Conservation (phyloP, 306 rosid genomes). For the Castanea sativa region DNA sequence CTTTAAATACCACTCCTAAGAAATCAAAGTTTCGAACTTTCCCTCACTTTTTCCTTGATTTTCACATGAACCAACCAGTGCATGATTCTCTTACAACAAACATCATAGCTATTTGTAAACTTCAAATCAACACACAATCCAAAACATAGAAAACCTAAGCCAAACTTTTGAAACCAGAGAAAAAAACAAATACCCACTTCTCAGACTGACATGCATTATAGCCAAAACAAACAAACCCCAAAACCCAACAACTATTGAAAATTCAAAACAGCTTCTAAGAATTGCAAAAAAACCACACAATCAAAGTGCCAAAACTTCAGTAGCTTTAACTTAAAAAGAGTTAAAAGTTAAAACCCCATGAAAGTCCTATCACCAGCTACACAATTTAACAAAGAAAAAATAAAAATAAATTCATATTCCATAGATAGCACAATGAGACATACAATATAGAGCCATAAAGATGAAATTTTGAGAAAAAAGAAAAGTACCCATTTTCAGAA, state of each 20-base stretch:
- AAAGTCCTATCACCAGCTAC: conserved; percentile 2
- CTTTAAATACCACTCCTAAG: conserved; percentile 4
- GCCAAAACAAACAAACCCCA: neutral
- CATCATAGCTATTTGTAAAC: conserved; percentile 12
- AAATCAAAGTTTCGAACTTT: conserved; percentile 2
- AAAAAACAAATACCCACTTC: conserved; percentile 15
- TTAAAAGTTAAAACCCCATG: conserved; percentile 23
- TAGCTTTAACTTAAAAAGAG: conserved; percentile 11
- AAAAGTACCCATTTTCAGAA: conserved; percentile 32
- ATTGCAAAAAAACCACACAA: conserved; percentile 8
- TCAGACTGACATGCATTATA: neutral
- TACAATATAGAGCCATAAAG: neutral
- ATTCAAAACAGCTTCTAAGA: conserved; percentile 6
- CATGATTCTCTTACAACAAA: conserved; percentile 20
- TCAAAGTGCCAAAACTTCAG: conserved; percentile 25
- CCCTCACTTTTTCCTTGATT: conserved; percentile 1
- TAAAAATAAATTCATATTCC: neutral
- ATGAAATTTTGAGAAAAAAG: neutral
- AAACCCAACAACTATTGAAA: neutral
- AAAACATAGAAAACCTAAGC: neutral
- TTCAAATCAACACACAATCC: conserved; percentile 21
- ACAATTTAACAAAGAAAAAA: conserved; percentile 12
- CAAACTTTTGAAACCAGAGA: conserved; percentile 1
- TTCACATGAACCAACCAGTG: conserved; percentile 25
- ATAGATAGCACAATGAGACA: conserved; percentile 15